A percentile compares a stretch with the other conserved stretches of the same genome.
phyloP scores from a whole-genome alignment of 2,329 filamentous ascomycete species.

The Trichophyton equinum region DNA sequence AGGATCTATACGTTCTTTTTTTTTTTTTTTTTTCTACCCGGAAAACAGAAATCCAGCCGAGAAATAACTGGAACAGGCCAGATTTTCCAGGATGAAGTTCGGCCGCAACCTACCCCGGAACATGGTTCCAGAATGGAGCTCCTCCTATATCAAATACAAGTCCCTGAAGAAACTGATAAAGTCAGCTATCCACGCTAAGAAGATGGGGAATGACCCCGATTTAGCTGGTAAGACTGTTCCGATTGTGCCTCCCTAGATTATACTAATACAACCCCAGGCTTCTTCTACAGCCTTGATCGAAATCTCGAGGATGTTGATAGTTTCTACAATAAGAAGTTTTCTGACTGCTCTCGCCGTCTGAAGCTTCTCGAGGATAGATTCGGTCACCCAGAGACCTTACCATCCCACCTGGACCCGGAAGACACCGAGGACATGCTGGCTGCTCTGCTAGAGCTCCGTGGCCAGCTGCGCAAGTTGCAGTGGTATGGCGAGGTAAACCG shows the following conservation, averaged over 20 bases:
- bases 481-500: conserved; percentile 98
- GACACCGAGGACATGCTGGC: conserved; percentile 86
- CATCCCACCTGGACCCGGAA: conserved; percentile 66
- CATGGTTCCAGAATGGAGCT: conserved; percentile 40
- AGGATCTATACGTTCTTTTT: neutral
- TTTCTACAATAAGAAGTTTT: conserved; percentile 94
- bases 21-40: neutral
- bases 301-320: conserved; percentile 93
- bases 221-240: conserved; percentile 61
- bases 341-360: conserved; percentile 69
- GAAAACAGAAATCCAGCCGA: neutral
- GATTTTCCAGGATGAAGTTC: conserved; percentile 35
- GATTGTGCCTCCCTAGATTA: conserved; percentile 27
- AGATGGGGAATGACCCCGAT: conserved; percentile 64
- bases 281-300: conserved; percentile 92
- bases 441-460: conserved; percentile 75
- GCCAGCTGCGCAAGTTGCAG: conserved; percentile 77
- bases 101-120: conserved; percentile 38
- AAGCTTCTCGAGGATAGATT: conserved; percentile 81
- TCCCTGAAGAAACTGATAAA: conserved; percentile 88
- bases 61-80: neutral
- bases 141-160: conserved; percentile 41
- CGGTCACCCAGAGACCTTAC: conserved; percentile 56
- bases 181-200: conserved; percentile 51
- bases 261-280: conserved; percentile 47